Percentiles rank a stretch among this genome's conserved stretches.
Conservation (phyloP, 2,329 filamentous ascomycete species). For the Colletotrichum caudatum region DNA sequence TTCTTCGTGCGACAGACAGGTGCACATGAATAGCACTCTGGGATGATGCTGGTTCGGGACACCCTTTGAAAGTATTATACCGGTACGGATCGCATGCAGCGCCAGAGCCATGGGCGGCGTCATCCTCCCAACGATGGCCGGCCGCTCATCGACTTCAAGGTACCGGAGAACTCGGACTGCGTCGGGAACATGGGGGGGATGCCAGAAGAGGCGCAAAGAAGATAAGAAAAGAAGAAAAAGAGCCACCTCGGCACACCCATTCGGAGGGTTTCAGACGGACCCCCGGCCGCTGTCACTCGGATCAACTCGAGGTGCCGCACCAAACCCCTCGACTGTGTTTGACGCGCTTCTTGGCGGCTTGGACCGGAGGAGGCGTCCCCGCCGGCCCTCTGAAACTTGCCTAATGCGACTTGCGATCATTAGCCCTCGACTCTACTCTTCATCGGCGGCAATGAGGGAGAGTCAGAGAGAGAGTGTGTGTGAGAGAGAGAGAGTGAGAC, state of each 20-base stretch:
- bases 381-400: constrained; percentile 23
- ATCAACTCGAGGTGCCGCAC: constrained; percentile 20
- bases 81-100: not conserved
- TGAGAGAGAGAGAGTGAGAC: no score
- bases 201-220: not conserved
- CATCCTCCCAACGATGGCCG: not conserved
- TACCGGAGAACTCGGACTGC: not conserved
- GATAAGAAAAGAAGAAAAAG: not conserved
- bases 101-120: constrained; percentile 1
- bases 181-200: not conserved
- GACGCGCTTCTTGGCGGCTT: constrained; percentile 37
- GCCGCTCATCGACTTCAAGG: not conserved
- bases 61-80: constrained; percentile 15
- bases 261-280: constrained; percentile 29
- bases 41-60: not conserved
- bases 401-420: constrained; percentile 11
- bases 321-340: constrained; percentile 35
- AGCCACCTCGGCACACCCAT: not conserved
- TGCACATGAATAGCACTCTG: constrained; percentile 5
- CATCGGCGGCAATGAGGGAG: not conserved
- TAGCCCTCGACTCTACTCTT: not conserved
- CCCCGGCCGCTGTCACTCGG: constrained; percentile 31
- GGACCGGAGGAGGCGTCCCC: constrained; percentile 15
- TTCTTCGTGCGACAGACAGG: constrained; percentile 32
- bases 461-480: no score